Base-by-base conservation (phyloP, 129 eudicot genomes). In the sunflower (Helianthus annuus) region DNA sequence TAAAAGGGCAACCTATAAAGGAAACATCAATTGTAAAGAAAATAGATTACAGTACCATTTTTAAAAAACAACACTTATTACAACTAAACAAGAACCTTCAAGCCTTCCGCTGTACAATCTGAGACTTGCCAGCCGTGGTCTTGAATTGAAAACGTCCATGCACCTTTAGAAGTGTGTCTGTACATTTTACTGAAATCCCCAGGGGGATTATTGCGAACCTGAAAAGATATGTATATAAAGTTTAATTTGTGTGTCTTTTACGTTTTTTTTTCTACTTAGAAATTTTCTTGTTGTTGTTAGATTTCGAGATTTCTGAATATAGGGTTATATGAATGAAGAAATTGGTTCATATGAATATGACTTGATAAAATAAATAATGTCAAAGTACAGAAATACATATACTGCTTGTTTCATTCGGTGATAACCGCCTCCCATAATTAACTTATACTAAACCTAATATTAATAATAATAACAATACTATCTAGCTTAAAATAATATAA, bases 41-140 rank as follows among this genome's bases (percentile, higher is more conserved):
- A 48, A 14, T 49, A 74, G 3, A 60, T n/a, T 69, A n/a, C 40
- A 0, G 13, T 39, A 49, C 49, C 11, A 17, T n/a, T n/a, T 27
- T 55, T 42, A 24, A 42, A 17, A 5, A 0, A n/a, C 12, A 14
- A 15, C 46, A 71, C 6, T 29, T 48, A 14, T 15, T 29, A 66
- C 17, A 38, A 24, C 24, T 32, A 34, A 22, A 8, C 1, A 61
- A 1, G 1, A 69, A 87, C 97, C 87, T 87, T 87, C 38, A 90
- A 80, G 10, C 85, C 97, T 83, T 90, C 94, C 0, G 89, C 85
- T 2, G 97, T 87, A 75, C 97, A 90, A 68, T 90, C 97, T 14
- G 97, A 85, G n/a, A 83, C 97, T 74, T 70, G 87, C 97, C 84
- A 90, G 16, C 94, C 94, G 1, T 87, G 88, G 54, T 85, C 91